Base-by-base conservation (phyloP, 2,329 filamentous ascomycete genomes). In the Nannizzia gypsea region DNA sequence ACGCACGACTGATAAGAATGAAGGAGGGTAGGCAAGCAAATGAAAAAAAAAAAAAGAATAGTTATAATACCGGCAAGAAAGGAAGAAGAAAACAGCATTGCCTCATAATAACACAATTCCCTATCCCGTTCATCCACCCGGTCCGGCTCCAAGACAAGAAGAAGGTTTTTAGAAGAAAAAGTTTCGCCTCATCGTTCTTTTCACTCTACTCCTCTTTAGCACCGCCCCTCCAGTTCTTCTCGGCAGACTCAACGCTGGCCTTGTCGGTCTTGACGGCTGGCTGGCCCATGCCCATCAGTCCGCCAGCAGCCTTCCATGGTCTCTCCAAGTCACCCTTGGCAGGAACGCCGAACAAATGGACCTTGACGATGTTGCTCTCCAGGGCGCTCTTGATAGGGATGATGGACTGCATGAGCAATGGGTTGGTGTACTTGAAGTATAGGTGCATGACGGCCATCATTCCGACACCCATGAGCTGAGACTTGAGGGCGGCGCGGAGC, bases 391-490 rank as follows among this genome's bases (percentile, higher is more conserved):
- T 99, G 76, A 97, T 81, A 36, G 93, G 93, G 72, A 99, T 93
- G 79, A 99, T 96, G 74, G 88, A 95, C 84, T 99, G 93, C 79
- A 99, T 96, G 70, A 96, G 81, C 57, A 99, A 88, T 46, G 93
- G 93, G 85, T 97, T 99, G 79, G 91, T 97, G 86, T 97, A 99
- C 76, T 96, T 91, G 82, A 99, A 88, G 85, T 97, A 99, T 63
- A 99, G 67, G 80, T 99, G 93, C 92, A 99, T 97, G 71, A 96
- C 89, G 63, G 77, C 85, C 92, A 99, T 97, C 91, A 99, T 99
- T 74, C 83, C 91, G 61, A 99, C 81, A 62, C 93, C 93, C 89
- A 96, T 97, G 70, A 95, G 78, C 79, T 97, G 92, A 65, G 86
- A 83, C 76, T 93, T 93, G 82, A 92, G 89, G 66, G 90, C 82